Evolutionary conservation across 2,329 filamentous ascomycete species (phyloP).

Genomic region (Botrytis sinoallii): DNA sequence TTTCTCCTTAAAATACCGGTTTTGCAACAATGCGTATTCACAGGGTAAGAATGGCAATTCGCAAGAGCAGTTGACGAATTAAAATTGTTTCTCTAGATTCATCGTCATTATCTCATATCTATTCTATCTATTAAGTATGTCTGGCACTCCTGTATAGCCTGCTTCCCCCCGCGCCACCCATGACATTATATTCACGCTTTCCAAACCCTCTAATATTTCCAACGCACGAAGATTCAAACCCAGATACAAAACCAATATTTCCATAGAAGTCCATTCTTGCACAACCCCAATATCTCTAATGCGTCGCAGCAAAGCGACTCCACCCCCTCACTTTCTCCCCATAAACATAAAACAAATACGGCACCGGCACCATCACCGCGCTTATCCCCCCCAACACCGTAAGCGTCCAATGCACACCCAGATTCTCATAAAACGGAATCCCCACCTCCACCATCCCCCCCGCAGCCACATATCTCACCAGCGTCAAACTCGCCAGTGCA

Average conservation of each 20-base stretch:
- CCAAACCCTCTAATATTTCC: background rate
- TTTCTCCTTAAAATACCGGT: no score
- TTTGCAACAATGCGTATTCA: background rate
- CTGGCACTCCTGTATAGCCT: background rate
- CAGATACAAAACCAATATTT: background rate
- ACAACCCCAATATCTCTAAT: background rate
- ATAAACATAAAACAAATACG: background rate
- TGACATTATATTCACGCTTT: background rate
- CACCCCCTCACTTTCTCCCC: background rate
- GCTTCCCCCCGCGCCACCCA: background rate
- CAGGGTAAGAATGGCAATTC: background rate
- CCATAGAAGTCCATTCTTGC: background rate
- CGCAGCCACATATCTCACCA: background rate
- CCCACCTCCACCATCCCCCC: background rate
- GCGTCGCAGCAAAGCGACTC: background rate
- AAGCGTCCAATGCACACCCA: background rate
- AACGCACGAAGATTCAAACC: background rate
- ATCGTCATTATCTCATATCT: background rate
- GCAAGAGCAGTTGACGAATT: background rate
- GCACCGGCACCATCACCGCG: background rate
- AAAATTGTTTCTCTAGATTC: background rate
- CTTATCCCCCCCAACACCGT: background rate
- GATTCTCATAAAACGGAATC: background rate
- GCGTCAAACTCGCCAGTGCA: background rate
- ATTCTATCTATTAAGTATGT: background rate